Base-by-base conservation (phyloP, 192 early-diverging fungal species). In the Geosiphon pyriformis region DNA sequence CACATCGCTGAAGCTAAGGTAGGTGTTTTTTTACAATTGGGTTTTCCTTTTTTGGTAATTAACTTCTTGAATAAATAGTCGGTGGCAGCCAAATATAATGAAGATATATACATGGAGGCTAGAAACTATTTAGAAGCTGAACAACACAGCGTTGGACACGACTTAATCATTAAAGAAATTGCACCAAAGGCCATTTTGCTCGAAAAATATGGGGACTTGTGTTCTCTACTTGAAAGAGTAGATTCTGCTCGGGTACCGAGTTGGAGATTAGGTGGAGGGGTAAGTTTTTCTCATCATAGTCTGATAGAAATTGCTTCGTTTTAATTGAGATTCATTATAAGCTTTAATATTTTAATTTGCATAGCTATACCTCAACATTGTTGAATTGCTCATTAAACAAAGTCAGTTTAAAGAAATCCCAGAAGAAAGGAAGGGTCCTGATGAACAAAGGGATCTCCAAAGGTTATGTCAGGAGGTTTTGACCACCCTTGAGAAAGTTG, bases 1-100 rank as follows among this genome's bases (percentile, higher is more conserved):
- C 93, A 91, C 90, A 68, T 83, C 2, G 65, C 70, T 17, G 68
- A 72, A 1, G 79, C 83, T 1, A 83, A 78, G 76, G 85, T 87
- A 56, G 27, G 31, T 25, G 4, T 15, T 50, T 51, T 3, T 65
- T 77, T 8, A 59, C 65, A 15, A 66, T 69, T 0, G 67, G 70
- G 0, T 46, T 25, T 49, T 30, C 20, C 23, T 27, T 4, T 49
- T 49, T 23, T 49, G 12, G 4, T 49, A 3, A 46, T 27, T 50
- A 18, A 29, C 8, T 12, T 70, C 22, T 70, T 65, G 75, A 33
- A 25, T 3, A 66, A 66, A 0, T 70, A 73, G 50, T 83, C 81
- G 0, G 76, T 75, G 11, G 72, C 78, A 33, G 77, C 82, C 49
- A 77, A 76, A 51, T 86, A 86, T 47, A 68, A 72, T 15, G 74